Base-by-base conservation (phyloP, 768 basidiomycete species). In the Lentinus tigrinus region DNA sequence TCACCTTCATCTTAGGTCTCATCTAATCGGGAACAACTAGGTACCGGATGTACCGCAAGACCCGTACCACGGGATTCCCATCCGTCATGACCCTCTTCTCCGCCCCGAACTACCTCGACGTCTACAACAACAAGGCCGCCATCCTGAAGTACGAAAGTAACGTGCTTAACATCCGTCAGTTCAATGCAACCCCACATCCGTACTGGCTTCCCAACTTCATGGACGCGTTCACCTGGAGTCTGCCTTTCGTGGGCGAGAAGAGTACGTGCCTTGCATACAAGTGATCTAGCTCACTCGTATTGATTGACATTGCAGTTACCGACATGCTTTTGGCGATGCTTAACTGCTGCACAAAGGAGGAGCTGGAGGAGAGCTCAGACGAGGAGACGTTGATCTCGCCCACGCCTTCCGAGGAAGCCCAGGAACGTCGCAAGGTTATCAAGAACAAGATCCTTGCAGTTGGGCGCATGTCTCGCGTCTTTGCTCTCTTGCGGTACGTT, bases 81-180 rank as follows among this genome's bases (percentile, higher is more conserved):
- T 96, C 95, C 16, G 95, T 99, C 57, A 98, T 99, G 95, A 98
- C 96, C n/a, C 95, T 99, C 68, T 99, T 99, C 77, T 95, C 93
- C 16, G 95, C 95, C 8, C 97, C 97, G 40, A 95, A 98, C 71
- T 98, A 98, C 70, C 88, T 98, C 57, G 97, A 98, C 68, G 93
- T 98, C 19, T 98, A 98, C 75, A 94, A 96, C 75, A 99, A 99
- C 78, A 98, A 98, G 75, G 97, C 95, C 1, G 97, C 97, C 0
- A 95, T 99, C 21, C 84, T 99, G 69, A 98, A 98, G 76, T 98
- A 98, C 69, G 97, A 98, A 76, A 94, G 92, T 72, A 99, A 99
- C 69, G 95, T 96, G 54, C 91, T 98, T 87, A 98, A 97, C 73
- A 98, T 98, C 66, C 85, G 95, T 44, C 96, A 98, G 70, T 98